Evolutionary conservation across 257 asterid genomes (phyloP).

Genomic region (Asclepias syriaca): DNA sequence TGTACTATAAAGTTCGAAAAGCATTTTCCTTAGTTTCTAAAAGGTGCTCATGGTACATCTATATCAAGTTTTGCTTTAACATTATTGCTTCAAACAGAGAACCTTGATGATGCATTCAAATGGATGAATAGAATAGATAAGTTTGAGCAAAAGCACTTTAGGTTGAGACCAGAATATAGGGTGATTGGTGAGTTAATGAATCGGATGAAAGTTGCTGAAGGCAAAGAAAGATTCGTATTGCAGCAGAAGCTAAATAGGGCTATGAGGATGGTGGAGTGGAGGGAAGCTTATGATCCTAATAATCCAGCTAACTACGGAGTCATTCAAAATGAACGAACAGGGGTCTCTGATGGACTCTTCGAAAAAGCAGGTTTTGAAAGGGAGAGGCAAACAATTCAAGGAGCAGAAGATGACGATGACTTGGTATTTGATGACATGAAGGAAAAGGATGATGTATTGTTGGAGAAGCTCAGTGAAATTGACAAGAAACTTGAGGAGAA

Average conservation of each 20-base stretch:
- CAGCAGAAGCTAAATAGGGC: conserved; percentile 91
- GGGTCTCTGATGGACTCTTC: conserved; percentile 40
- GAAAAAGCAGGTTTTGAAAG: conserved; percentile 47
- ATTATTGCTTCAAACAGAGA: conserved; percentile 47
- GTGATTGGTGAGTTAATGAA: conserved; percentile 90
- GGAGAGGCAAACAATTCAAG: conserved; percentile 40
- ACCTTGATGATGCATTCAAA: conserved; percentile 57
- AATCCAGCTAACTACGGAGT: conserved; percentile 77
- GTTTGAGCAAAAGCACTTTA: conserved; percentile 76
- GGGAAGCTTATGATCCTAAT: conserved; percentile 78
- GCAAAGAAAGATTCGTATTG: conserved; percentile 78
- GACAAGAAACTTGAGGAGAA: conserved; percentile 75
- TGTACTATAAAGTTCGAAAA: neutral
- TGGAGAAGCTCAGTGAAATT: conserved; percentile 67
- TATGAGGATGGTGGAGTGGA: conserved; percentile 61
- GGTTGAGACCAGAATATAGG: conserved; percentile 67
- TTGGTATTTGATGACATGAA: conserved; percentile 70
- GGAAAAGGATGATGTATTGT: conserved; percentile 66
- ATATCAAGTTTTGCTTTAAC: conserved; percentile 13
- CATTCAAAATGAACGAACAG: conserved; percentile 47
- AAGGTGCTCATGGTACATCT: neutral
- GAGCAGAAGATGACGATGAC: conserved; percentile 41
- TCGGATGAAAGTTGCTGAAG: conserved; percentile 81
- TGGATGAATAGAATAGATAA: conserved; percentile 71
- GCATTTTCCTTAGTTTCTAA: neutral